phyloP scores from a whole-genome alignment of 306 rosid species.

The Delonix regia region DNA sequence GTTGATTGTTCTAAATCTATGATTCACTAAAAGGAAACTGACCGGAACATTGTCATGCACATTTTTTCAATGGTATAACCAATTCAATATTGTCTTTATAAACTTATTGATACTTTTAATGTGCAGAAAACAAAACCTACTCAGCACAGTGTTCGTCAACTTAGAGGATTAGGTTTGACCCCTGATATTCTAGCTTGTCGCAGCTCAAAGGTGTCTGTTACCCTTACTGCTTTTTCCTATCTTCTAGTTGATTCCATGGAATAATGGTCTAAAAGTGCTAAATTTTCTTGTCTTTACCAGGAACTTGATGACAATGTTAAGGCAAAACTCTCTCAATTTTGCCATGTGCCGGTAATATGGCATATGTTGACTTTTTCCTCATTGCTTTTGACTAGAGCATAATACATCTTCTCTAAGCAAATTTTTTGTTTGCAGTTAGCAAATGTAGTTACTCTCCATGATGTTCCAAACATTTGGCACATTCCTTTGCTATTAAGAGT shows the following conservation, averaged over 20 bases:
- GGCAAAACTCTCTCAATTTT: conserved; percentile 80
- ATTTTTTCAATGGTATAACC: conserved; percentile 11
- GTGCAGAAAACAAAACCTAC: conserved; percentile 86
- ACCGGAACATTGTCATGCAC: background rate
- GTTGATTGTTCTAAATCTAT: conserved; percentile 6
- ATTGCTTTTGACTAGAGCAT: conserved; percentile 18
- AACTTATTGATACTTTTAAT: conserved; percentile 26
- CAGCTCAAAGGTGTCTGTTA: conserved; percentile 65
- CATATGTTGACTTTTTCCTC: conserved; percentile 21
- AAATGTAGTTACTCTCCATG: conserved; percentile 76
- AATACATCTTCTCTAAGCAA: conserved; percentile 22
- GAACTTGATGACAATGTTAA: conserved; percentile 71
- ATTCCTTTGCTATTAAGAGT: conserved; percentile 85
- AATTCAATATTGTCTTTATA: background rate
- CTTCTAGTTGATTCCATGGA: conserved; percentile 5
- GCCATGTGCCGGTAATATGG: conserved; percentile 81
- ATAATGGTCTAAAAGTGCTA: conserved; percentile 19
- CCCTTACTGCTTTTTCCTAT: conserved; percentile 26
- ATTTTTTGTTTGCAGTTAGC: conserved; percentile 54
- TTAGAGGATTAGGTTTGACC: conserved; percentile 74
- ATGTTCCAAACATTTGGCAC: conserved; percentile 96
- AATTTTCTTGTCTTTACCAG: conserved; percentile 45
- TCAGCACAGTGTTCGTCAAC: conserved; percentile 84
- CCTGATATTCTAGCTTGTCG: conserved; percentile 88
- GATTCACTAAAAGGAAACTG: background rate